Evolutionary conservation across 2,329 filamentous ascomycete genomes (phyloP).

Genomic region (Penicillium aurantiogriseum): DNA sequence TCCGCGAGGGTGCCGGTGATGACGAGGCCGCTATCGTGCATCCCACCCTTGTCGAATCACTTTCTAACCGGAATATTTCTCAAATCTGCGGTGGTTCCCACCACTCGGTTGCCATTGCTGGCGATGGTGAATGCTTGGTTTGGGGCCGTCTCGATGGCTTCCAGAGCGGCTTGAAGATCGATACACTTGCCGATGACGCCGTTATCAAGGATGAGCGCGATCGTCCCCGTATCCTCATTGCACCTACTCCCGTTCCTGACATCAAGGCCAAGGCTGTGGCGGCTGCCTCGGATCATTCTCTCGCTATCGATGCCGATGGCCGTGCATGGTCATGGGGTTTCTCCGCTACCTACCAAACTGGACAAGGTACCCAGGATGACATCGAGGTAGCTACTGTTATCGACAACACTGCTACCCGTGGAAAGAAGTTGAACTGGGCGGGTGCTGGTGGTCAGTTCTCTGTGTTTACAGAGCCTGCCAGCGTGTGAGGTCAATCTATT

Average conservation of each 20-base stretch:
- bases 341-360: slow-evolving; percentile 76
- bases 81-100: slow-evolving; percentile 71
- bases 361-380: slow-evolving; percentile 75
- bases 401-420: slow-evolving; percentile 78
- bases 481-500: slow-evolving; percentile 12
- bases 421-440: slow-evolving; percentile 71
- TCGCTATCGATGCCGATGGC: slow-evolving; percentile 67
- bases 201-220: slow-evolving; percentile 64
- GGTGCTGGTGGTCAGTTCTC: slow-evolving; percentile 81
- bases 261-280: slow-evolving; percentile 59
- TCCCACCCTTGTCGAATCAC: slow-evolving; percentile 64
- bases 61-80: slow-evolving; percentile 63
- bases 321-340: slow-evolving; percentile 79
- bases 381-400: slow-evolving; percentile 74
- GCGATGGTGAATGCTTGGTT: slow-evolving; percentile 55
- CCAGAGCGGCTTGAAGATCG: slow-evolving; percentile 60
- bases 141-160: slow-evolving; percentile 62
- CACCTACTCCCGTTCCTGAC: slow-evolving; percentile 61
- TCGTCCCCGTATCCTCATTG: slow-evolving; percentile 68
- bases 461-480: slow-evolving; percentile 38
- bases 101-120: slow-evolving; percentile 64
- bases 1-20: slow-evolving; percentile 61
- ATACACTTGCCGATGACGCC: slow-evolving; percentile 56
- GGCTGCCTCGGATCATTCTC: slow-evolving; percentile 69
- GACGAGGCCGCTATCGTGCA: slow-evolving; percentile 71